Evolutionary conservation across 2,329 filamentous ascomycete species (phyloP).

Genomic region (Ciborinia camelliae): DNA sequence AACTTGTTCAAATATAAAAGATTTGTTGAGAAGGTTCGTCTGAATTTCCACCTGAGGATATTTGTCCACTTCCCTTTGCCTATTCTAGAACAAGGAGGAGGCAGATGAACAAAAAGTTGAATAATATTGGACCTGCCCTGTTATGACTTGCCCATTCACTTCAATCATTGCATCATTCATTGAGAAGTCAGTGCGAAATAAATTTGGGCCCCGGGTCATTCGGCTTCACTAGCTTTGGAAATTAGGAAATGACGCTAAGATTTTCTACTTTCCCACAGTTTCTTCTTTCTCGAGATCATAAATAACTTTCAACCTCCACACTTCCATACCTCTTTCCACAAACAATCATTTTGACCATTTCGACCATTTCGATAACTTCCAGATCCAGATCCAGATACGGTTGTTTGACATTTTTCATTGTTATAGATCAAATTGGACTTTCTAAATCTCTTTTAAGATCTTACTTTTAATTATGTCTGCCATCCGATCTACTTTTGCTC

Average conservation of each 20-base stretch:
- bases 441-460: neutral
- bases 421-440: neutral
- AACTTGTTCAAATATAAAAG: neutral
- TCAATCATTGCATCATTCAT: neutral
- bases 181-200: neutral
- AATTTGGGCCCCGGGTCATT: slow-evolving; percentile 4
- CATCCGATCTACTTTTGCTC: slow-evolving; percentile 5
- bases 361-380: neutral
- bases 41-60: neutral
- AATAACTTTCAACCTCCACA: neutral
- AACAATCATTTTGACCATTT: neutral
- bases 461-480: slow-evolving; percentile 10
- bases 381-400: neutral
- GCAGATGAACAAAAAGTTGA: neutral
- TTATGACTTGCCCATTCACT: neutral
- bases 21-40: neutral
- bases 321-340: neutral
- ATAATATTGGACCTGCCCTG: neutral
- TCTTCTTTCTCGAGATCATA: slow-evolving; percentile 1
- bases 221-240: slow-evolving; percentile 1
- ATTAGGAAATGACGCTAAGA: slow-evolving; percentile 4
- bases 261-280: slow-evolving; percentile 5
- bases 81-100: neutral
- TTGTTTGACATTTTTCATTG: neutral
- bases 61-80: no score